Percentiles rank a stretch among this genome's conserved stretches.
Conservation (phyloP, 106 monocot species). For the Posidonia australis region DNA sequence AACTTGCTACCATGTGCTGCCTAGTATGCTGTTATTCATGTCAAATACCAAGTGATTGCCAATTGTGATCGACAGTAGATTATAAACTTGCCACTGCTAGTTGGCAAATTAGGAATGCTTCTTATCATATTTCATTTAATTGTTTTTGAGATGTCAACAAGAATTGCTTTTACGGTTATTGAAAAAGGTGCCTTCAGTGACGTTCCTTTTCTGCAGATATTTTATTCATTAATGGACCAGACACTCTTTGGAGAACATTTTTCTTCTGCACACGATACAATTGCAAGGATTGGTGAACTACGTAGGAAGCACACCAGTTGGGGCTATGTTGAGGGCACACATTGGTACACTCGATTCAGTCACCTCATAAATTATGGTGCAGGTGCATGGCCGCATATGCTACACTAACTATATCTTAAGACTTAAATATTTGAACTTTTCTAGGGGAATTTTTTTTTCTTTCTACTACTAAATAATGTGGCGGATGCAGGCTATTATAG, state of each 20-base stretch:
- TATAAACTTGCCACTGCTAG: too few relatives aligned
- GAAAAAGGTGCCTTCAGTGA: neutral
- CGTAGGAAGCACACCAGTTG: conserved; percentile 56
- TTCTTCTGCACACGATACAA: conserved; percentile 26
- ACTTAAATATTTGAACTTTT: neutral
- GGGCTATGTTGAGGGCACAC: conserved; percentile 79
- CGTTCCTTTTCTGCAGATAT: conserved; percentile 37
- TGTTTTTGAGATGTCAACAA: too few relatives aligned
- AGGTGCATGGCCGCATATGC: too few relatives aligned
- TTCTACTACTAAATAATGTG: neutral
- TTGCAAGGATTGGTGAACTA: conserved; percentile 48
- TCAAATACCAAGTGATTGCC: too few relatives aligned
- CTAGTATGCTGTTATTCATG: too few relatives aligned
- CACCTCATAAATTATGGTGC: conserved; percentile 92
- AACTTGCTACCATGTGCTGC: too few relatives aligned
- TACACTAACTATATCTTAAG: too few relatives aligned
- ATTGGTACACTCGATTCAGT: conserved; percentile 83
- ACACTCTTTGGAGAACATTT: conserved; percentile 60
- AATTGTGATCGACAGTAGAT: too few relatives aligned
- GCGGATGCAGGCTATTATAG: conserved; percentile 68
- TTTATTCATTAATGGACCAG: conserved; percentile 62
- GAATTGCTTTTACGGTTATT: neutral
- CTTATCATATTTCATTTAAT: too few relatives aligned
- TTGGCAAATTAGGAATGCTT: too few relatives aligned
- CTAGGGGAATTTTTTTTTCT: neutral